Base-by-base conservation (phyloP, 176 grass and related monocot species). In the Triticum monococcum region DNA sequence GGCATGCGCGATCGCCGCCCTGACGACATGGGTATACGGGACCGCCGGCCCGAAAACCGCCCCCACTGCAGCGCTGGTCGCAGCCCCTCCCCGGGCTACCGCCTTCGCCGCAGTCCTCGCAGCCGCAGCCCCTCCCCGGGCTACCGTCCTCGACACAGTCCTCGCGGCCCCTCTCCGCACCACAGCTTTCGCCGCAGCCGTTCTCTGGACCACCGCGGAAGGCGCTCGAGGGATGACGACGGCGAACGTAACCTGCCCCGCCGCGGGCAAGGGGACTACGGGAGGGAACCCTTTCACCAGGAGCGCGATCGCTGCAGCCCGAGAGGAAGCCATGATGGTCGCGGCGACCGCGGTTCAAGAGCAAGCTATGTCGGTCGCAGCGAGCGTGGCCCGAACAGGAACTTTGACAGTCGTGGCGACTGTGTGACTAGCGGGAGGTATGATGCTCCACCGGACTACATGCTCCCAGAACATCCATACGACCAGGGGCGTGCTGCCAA, bases 381-480 rank as follows among this genome's bases (percentile, higher is more conserved):
- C 23, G 22, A 72, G 22, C 69, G 69, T 2, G 25, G 45, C 17
- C 87, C 80, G 2, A 40, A 67, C 50, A 46, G 71, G 36, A 64
- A 59, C 78, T 64, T 64, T 16, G 18, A 17, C 1, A 48, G 25
- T 26, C 79, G 35, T 10, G 38, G 22, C 20, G 18, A 74, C 45
- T n/a, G 38, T 41, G 12, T 16, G n/a, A 45, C 32, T 5, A 35
- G 38, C 30, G 40, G 56, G 31, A 36, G 74, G 36, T 81, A 89
- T 12, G 64, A 84, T 12, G 16, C 37, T 0, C 76, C 61, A 7
- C 87, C 91, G 7, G 52, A 75, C 63, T 87, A 87, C 81, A 90
- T 90, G 81, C 87, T 92, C 10, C 81, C 41, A 0, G 77, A 82
- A 36, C 68, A 90, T 36, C 91, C 85, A 3, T 89, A 84, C 1